Evolutionary conservation across 345 rosid species (phyloP).

Genomic region (Eucalyptus leucophloia): DNA sequence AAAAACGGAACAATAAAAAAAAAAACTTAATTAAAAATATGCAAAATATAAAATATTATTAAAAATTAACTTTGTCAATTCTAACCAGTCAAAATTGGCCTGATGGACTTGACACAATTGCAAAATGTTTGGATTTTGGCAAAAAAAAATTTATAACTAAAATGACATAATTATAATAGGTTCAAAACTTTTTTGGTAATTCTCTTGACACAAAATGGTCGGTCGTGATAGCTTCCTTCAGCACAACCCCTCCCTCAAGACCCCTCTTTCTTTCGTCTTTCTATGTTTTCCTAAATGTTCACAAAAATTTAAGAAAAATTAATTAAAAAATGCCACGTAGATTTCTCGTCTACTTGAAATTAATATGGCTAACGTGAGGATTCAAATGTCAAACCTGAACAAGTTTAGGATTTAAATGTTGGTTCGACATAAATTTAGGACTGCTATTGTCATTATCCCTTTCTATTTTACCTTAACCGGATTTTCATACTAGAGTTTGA

Average conservation of each 20-base stretch:
- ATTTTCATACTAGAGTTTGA: neutral
- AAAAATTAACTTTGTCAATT: accelerated
- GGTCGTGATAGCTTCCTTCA: accelerated
- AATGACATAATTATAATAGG: accelerated
- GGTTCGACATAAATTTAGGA: neutral
- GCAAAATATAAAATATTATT: no score
- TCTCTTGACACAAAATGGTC: accelerated
- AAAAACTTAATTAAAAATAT: no score
- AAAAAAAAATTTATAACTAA: accelerated
- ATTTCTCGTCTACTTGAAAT: neutral
- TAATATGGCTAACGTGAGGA: accelerated
- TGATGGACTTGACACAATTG: accelerated
- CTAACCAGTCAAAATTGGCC: accelerated
- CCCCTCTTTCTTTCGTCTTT: neutral
- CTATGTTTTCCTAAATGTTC: accelerated
- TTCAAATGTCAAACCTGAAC: accelerated
- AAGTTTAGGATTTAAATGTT: neutral
- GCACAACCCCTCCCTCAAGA: neutral
- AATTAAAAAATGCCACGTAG: neutral
- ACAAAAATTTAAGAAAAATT: accelerated
- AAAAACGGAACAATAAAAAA: no score
- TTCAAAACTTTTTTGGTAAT: no score
- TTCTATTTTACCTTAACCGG: neutral
- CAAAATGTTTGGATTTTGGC: no score
- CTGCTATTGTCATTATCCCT: neutral